A percentile compares a stretch with the other conserved stretches of the same genome.
Conservation (phyloP, 306 rosid species). For the Crataegus laevigata region DNA sequence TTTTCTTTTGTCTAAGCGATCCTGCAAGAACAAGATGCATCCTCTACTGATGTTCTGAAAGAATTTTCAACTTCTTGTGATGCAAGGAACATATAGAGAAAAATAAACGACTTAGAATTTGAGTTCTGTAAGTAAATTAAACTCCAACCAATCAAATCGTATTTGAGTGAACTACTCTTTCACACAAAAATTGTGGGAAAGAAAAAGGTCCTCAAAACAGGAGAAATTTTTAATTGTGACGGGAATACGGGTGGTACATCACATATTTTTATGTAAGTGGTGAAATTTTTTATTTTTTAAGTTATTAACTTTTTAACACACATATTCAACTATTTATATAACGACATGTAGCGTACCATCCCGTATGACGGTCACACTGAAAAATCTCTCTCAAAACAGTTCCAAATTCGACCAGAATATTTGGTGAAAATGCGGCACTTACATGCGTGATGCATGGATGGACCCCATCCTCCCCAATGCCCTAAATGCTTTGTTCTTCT, state of each 20-base stretch:
- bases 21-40: slow-evolving; percentile 22
- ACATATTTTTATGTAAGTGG: too few relatives aligned
- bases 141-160: neutral
- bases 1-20: neutral
- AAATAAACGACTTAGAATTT: neutral
- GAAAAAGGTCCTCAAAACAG: neutral
- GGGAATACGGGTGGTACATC: too few relatives aligned
- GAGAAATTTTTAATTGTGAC: too few relatives aligned
- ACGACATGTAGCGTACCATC: too few relatives aligned
- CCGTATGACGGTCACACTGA: too few relatives aligned
- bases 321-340: too few relatives aligned
- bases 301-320: too few relatives aligned
- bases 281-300: too few relatives aligned
- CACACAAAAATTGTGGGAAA: neutral
- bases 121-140: neutral
- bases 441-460: neutral
- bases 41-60: neutral
- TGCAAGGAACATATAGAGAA: neutral
- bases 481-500: neutral
- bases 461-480: slow-evolving; percentile 4
- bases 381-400: too few relatives aligned
- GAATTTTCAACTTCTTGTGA: neutral
- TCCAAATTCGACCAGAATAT: neutral
- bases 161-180: too few relatives aligned
- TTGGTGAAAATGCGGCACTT: neutral